phyloP scores from a whole-genome alignment of 2,329 filamentous ascomycete genomes.

The Tothia fuscella region DNA sequence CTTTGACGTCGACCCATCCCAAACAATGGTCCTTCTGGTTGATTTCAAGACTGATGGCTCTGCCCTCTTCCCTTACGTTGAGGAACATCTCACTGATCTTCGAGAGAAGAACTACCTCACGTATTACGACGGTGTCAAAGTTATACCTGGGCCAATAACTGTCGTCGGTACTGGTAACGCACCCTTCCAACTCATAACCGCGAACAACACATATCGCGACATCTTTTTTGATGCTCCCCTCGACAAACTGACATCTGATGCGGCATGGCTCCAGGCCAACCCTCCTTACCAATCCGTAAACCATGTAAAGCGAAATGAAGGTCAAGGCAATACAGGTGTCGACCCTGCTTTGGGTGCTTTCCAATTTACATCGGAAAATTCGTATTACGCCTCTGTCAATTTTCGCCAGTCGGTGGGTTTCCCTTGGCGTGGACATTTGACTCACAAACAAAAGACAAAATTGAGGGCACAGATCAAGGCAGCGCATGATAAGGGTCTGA shows the following conservation, averaged over 20 bases:
- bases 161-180: constrained; percentile 43
- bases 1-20: constrained; percentile 37
- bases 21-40: constrained; percentile 40
- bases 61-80: constrained; percentile 25
- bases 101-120: constrained; percentile 38
- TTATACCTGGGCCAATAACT: constrained; percentile 34
- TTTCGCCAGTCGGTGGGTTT: constrained; percentile 44
- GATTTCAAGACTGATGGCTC: constrained; percentile 35
- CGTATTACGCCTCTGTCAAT: constrained; percentile 53
- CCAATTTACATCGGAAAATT: constrained; percentile 43
- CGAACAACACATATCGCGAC: constrained; percentile 38
- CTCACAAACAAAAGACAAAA: constrained; percentile 30
- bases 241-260: constrained; percentile 23
- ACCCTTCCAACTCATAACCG: constrained; percentile 35
- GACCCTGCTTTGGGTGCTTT: constrained; percentile 25
- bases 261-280: constrained; percentile 10
- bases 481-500: constrained; percentile 40
- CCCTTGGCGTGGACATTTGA: constrained; percentile 37
- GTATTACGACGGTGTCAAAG: constrained; percentile 35
- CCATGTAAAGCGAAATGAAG: constrained; percentile 12
- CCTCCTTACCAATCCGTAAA: background rate
- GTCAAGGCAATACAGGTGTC: constrained; percentile 36
- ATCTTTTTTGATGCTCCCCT: constrained; percentile 45
- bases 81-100: constrained; percentile 33
- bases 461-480: constrained; percentile 41